Evolutionary conservation across 306 rosid genomes (phyloP), one percentile per base, ranked within the genome.

Genomic region (Urtica urens): DNA sequence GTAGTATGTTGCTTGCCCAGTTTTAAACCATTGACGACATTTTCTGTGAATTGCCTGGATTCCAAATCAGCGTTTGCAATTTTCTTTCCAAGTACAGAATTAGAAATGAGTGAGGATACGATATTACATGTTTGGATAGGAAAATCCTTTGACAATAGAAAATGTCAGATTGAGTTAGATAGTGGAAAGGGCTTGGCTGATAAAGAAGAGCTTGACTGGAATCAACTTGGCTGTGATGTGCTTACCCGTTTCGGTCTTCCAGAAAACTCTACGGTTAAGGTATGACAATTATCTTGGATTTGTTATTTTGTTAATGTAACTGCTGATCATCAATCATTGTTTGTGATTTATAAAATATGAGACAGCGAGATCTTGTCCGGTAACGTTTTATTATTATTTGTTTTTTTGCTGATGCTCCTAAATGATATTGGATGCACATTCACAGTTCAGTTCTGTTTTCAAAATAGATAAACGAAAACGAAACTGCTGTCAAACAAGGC

Each of bases 91-190:
- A 69, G 60, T 59, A 51, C 60, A 44, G 71, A 57, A 38, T 16
- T 55, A 25, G 66, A 51, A 35, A 71, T 49, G 41, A 55, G 58
- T 31, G 74, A 75, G 48, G 74, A 52, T 53, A 64, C 53, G 25
- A 38, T 77, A 49, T 58, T 90, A 49, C 84, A 84, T 69, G 50
- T 90, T 59, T 90, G 97, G 97, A 52, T 84, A 57, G 97, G 97
- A 65, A 74, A 64, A 55, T 77, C 76, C 68, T 69, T 77, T 72
- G 63, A 62, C 44, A 64, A 33, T 38, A 72, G 64, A 30, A 51
- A 57, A 64, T 71, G 62, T 49, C 78, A 55, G 55, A 69, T 31
- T 66, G 66, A 2, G 53, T 60, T 74, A 63, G 77, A 63, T 57
- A 67, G 92, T 64, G 78, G 63, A 62, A 75, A 54, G 40, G 67